Percentiles rank a stretch among this genome's conserved stretches.
phyloP scores from a whole-genome alignment of 768 basidiomycete species.

The Termitomyces sp. region DNA sequence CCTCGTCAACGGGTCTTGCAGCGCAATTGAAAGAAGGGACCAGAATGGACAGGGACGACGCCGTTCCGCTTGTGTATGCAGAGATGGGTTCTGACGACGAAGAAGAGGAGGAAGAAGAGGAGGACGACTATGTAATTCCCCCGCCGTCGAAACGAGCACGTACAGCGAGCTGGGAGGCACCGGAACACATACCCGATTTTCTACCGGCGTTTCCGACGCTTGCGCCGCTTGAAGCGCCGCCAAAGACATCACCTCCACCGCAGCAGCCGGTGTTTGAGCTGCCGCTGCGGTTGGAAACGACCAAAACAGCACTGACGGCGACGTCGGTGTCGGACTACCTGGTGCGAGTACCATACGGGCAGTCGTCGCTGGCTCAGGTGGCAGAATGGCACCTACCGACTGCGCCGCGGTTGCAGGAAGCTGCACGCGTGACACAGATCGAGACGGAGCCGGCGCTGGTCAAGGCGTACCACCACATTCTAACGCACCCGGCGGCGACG shows the following conservation, averaged over 20 bases:
- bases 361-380: slow-evolving; percentile 60
- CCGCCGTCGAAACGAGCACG: slow-evolving; percentile 55
- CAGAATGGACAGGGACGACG: slow-evolving; percentile 48
- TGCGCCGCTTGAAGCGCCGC: slow-evolving; percentile 20
- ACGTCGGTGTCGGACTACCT: slow-evolving; percentile 62
- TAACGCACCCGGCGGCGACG: slow-evolving; percentile 59
- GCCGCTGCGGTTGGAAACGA: slow-evolving; percentile 27
- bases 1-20: slow-evolving; percentile 27
- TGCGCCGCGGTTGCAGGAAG: slow-evolving; percentile 16
- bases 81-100: slow-evolving; percentile 23
- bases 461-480: slow-evolving; percentile 70
- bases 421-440: slow-evolving; percentile 37
- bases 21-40: slow-evolving; percentile 59
- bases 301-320: slow-evolving; percentile 40
- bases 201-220: slow-evolving; percentile 61
- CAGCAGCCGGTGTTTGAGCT: slow-evolving; percentile 18
- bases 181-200: slow-evolving; percentile 59
- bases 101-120: slow-evolving; percentile 22
- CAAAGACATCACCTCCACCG: slow-evolving; percentile 1
- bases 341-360: slow-evolving; percentile 66
- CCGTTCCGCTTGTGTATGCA: slow-evolving; percentile 45
- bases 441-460: slow-evolving; percentile 61
- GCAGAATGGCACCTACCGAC: slow-evolving; percentile 70
- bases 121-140: slow-evolving; percentile 18
- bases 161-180: slow-evolving; percentile 52